A percentile compares a stretch with the other conserved stretches of the same genome.
phyloP scores from a whole-genome alignment of 768 basidiomycete genomes.

The Amanita thiersii region DNA sequence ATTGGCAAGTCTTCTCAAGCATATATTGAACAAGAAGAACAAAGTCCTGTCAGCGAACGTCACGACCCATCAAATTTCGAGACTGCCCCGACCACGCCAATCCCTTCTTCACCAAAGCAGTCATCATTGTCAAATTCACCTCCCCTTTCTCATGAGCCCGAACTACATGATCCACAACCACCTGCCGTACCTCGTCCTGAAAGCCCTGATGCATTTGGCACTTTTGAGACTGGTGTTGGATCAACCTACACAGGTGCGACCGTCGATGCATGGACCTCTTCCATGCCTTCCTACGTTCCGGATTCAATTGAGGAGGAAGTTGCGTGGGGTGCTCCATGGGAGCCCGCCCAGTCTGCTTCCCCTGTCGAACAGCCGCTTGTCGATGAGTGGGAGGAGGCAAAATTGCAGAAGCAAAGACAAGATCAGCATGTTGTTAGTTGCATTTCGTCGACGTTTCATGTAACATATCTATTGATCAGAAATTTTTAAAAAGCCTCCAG shows the following conservation, averaged over 20 bases:
- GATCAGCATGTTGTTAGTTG: slow-evolving; percentile 59
- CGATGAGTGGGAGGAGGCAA: slow-evolving; percentile 67
- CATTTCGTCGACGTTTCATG: slow-evolving; percentile 7
- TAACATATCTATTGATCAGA: slow-evolving; percentile 13
- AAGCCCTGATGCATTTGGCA: slow-evolving; percentile 51
- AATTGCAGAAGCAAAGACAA: slow-evolving; percentile 45
- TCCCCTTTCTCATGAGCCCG: slow-evolving; percentile 9
- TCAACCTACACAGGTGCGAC: slow-evolving; percentile 8
- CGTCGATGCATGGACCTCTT: slow-evolving; percentile 28
- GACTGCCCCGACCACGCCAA: slow-evolving; percentile 1
- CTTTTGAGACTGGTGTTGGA: slow-evolving; percentile 46
- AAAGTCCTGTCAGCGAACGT: not conserved
- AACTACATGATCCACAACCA: slow-evolving; percentile 8
- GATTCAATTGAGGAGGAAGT: slow-evolving; percentile 15
- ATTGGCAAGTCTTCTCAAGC: slow-evolving; percentile 19
- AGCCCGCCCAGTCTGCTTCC: slow-evolving; percentile 13
- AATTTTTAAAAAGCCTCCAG: slow-evolving; percentile 46
- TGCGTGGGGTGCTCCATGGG: slow-evolving; percentile 40
- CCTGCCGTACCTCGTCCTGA: slow-evolving; percentile 15
- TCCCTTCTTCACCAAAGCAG: not conserved
- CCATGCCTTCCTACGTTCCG: slow-evolving; percentile 16
- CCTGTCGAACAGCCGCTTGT: slow-evolving; percentile 18
- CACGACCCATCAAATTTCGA: not conserved
- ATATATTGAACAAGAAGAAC: slow-evolving; percentile 11
- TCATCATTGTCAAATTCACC: slow-evolving; percentile 5